phyloP scores from a whole-genome alignment of 192 early-diverging fungal genomes.

The Ramicandelaber brevisporus region DNA sequence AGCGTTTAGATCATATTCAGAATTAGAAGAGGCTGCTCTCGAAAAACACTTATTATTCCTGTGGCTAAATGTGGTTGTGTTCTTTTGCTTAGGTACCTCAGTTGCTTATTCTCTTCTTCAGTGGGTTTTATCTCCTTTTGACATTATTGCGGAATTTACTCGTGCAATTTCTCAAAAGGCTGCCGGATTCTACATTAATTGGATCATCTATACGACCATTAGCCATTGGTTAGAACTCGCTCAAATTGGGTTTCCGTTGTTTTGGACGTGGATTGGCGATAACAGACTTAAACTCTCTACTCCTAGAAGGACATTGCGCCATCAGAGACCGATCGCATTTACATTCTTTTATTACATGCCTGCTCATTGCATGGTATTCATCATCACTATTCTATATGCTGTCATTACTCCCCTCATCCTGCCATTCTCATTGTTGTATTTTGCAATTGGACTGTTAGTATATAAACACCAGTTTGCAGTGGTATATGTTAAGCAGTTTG shows the following conservation, averaged over 20 bases:
- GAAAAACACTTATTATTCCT: slow-evolving; percentile 28
- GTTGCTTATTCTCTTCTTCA: slow-evolving; percentile 21
- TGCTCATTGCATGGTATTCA: slow-evolving; percentile 27
- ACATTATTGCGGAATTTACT: too few relatives aligned
- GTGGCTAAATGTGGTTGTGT: slow-evolving; percentile 35
- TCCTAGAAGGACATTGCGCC: slow-evolving; percentile 21
- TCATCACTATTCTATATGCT: slow-evolving; percentile 30
- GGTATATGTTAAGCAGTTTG: slow-evolving; percentile 28
- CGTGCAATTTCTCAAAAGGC: slow-evolving; percentile 18
- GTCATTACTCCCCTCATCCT: slow-evolving; percentile 29
- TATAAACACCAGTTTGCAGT: slow-evolving; percentile 35
- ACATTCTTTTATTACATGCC: slow-evolving; percentile 36
- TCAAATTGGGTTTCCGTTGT: slow-evolving; percentile 23
- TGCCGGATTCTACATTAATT: slow-evolving; percentile 32
- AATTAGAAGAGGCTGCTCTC: slow-evolving; percentile 24
- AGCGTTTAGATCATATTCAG: slow-evolving; percentile 23
- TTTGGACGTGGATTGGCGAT: slow-evolving; percentile 16
- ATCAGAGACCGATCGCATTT: slow-evolving; percentile 22
- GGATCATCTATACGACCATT: slow-evolving; percentile 27
- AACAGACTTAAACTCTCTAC: slow-evolving; percentile 8
- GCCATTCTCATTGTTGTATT: slow-evolving; percentile 22
- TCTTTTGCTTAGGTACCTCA: slow-evolving; percentile 26
- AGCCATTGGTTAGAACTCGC: slow-evolving; percentile 27
- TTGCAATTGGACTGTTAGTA: slow-evolving; percentile 18
- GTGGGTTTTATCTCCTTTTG: slow-evolving; percentile 19